Evolutionary conservation across 2,329 filamentous ascomycete genomes (phyloP).

Genomic region (Diplocarpon rosae): DNA sequence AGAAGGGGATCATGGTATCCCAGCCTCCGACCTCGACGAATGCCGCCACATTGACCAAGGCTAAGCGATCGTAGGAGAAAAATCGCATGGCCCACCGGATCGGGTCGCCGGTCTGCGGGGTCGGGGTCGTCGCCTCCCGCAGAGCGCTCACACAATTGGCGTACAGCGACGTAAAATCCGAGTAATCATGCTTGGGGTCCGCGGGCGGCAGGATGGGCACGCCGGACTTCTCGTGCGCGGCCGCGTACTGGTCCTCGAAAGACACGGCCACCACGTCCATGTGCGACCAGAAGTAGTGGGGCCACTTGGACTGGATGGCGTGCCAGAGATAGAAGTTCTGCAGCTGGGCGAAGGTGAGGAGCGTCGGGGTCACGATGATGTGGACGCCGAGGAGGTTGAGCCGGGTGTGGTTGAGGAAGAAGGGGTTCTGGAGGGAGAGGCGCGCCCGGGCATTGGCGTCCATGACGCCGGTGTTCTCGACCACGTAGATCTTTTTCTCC

Average conservation of each 20-base stretch:
- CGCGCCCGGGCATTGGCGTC: constrained; percentile 38
- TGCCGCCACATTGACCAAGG: constrained; percentile 42
- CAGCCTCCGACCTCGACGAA: constrained; percentile 38
- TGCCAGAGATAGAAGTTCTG: constrained; percentile 42
- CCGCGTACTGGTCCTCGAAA: constrained; percentile 29
- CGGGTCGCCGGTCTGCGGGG: background rate
- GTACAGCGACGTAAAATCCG: constrained; percentile 16
- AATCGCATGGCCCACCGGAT: constrained; percentile 39
- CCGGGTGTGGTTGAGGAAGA: constrained; percentile 41
- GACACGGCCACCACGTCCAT: constrained; percentile 40
- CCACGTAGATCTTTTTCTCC: constrained; percentile 35
- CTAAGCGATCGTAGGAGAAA: constrained; percentile 47
- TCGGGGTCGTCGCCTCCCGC: constrained; percentile 4
- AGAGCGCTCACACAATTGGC: constrained; percentile 11
- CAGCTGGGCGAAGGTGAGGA: constrained; percentile 43
- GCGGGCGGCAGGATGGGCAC: constrained; percentile 3
- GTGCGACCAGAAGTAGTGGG: constrained; percentile 45
- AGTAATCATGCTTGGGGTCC: constrained; percentile 8
- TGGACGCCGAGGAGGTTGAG: constrained; percentile 42
- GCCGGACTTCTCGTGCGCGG: constrained; percentile 4
- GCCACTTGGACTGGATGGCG: constrained; percentile 34
- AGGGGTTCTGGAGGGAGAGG: constrained; percentile 43
- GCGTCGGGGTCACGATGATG: constrained; percentile 38
- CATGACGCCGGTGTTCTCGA: constrained; percentile 49
- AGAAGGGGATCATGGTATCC: constrained; percentile 48